A percentile compares a stretch with the other conserved stretches of the same genome.
Conservation (phyloP, 2,329 filamentous ascomycete genomes). For the Onygenales sp. region DNA sequence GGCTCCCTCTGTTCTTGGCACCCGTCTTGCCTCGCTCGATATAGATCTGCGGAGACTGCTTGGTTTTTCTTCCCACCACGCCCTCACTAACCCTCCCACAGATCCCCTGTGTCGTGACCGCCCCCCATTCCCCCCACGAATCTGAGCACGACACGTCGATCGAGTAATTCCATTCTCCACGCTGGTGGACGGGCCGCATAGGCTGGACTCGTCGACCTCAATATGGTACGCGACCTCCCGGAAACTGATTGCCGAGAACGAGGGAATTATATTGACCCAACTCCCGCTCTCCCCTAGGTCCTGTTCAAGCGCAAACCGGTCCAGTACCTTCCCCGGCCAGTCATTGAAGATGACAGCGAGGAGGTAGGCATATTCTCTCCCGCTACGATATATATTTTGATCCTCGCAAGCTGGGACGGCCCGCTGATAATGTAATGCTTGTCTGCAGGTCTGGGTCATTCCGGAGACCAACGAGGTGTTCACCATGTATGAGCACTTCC, state of each 20-base stretch:
- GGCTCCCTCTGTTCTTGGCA: background rate
- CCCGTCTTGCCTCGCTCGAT: too few relatives aligned
- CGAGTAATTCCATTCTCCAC: too few relatives aligned
- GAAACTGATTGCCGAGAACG: background rate
- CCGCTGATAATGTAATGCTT: too few relatives aligned
- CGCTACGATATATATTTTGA: background rate
- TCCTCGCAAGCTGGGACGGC: too few relatives aligned
- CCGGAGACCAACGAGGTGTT: constrained; percentile 86
- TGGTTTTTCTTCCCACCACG: too few relatives aligned
- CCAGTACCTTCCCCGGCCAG: constrained; percentile 62
- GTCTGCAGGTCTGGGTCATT: constrained; percentile 76
- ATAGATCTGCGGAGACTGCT: too few relatives aligned
- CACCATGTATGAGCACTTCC: constrained; percentile 75
- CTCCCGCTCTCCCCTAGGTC: constrained; percentile 50
- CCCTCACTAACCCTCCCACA: too few relatives aligned
- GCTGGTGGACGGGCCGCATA: background rate
- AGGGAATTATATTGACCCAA: constrained; percentile 13
- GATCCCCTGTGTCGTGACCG: too few relatives aligned
- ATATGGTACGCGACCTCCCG: background rate
- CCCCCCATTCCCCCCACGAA: too few relatives aligned
- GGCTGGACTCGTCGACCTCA: background rate
- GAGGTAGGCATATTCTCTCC: constrained; percentile 52
- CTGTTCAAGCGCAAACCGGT: constrained; percentile 95
- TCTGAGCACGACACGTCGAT: too few relatives aligned
- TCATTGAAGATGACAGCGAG: constrained; percentile 67